A percentile compares a stretch with the other conserved stretches of the same genome.
phyloP scores from a whole-genome alignment of 2,329 filamentous ascomycete species.

The Fusarium cyanostomum region DNA sequence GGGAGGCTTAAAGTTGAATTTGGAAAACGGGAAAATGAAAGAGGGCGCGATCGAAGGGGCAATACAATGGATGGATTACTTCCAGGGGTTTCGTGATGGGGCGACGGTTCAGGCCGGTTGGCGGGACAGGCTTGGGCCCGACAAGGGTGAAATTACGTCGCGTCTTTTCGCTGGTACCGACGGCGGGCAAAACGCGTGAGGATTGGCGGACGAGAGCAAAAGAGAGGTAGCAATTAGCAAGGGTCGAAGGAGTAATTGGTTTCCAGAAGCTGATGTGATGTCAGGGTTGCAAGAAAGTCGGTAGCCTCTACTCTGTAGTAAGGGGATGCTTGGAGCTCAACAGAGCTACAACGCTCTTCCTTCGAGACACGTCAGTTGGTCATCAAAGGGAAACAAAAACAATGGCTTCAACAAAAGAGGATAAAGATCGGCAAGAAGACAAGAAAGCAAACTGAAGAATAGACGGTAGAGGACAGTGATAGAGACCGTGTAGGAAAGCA shows the following conservation, averaged over 20 bases:
- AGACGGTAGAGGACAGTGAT: not conserved
- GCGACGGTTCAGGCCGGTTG: constrained; percentile 37
- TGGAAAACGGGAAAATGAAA: constrained; percentile 16
- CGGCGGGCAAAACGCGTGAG: constrained; percentile 17
- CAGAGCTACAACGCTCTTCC: too few species aligned
- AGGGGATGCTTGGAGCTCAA: too few species aligned
- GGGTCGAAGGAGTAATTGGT: constrained; percentile 4
- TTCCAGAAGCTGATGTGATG: constrained; percentile 15
- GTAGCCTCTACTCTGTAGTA: too few species aligned
- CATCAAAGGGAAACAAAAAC: not conserved
- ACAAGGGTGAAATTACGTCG: constrained; percentile 44
- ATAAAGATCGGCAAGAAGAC: constrained; percentile 17
- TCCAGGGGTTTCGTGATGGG: constrained; percentile 41
- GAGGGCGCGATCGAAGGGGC: constrained; percentile 35
- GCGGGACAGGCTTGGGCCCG: constrained; percentile 32
- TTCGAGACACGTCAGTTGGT: not conserved
- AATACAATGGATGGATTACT: constrained; percentile 41
- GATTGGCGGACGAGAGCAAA: not conserved
- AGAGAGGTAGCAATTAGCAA: constrained; percentile 12
- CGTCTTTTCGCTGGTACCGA: constrained; percentile 25
- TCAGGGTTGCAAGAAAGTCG: not conserved
- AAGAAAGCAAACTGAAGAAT: constrained; percentile 10
- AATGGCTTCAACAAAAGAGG: constrained; percentile 9
- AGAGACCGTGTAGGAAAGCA: constrained; percentile 11
- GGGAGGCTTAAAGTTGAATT: constrained; percentile 31